phyloP scores from a whole-genome alignment of 345 rosid genomes.

The Rhodomyrtus tomentosa region DNA sequence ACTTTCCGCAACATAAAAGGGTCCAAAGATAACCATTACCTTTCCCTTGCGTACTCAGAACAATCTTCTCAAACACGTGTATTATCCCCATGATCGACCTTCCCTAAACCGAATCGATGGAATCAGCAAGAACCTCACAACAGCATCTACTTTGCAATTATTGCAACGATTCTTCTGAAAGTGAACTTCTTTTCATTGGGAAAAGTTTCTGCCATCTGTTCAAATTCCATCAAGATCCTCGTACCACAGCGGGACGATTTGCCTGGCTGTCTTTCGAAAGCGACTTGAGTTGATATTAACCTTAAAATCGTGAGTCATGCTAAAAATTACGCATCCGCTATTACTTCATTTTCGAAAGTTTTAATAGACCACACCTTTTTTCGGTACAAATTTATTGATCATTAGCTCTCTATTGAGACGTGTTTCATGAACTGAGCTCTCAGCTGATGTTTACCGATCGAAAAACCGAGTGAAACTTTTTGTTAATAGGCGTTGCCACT shows the following conservation, averaged over 20 bases:
- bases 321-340: neutral
- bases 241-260: neutral
- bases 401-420: neutral
- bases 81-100: neutral
- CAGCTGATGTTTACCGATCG: neutral
- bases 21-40: neutral
- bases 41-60: neutral
- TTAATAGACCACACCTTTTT: neutral
- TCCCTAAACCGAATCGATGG: neutral
- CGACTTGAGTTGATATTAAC: neutral
- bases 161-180: neutral
- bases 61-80: neutral
- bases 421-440: neutral
- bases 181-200: neutral
- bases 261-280: neutral
- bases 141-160: neutral
- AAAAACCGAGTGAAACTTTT: neutral
- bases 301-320: neutral
- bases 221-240: neutral
- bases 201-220: neutral
- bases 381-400: neutral
- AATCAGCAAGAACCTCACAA: neutral
- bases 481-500: neutral
- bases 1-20: neutral
- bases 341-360: neutral